Conservation (phyloP, 768 basidiomycete genomes). For the Calvatia gigantea region DNA sequence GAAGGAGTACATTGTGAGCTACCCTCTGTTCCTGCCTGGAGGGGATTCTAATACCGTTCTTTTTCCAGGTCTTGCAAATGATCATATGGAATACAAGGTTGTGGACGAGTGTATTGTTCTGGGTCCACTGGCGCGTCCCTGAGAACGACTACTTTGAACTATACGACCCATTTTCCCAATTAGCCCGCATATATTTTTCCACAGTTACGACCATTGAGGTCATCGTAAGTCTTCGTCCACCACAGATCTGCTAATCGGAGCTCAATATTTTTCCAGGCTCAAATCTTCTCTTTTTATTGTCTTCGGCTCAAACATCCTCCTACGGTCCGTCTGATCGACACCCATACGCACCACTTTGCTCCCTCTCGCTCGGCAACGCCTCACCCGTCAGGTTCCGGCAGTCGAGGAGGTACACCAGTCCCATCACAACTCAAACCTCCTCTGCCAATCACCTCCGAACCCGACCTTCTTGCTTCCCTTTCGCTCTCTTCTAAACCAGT, state of each 20-base stretch:
- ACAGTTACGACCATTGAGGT: constrained; percentile 49
- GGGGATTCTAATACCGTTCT: neutral
- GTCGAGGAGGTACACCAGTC: constrained; percentile 15
- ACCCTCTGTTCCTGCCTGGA: neutral
- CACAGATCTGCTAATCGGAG: constrained; percentile 5
- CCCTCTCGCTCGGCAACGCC: constrained; percentile 46
- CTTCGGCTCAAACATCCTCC: constrained; percentile 69
- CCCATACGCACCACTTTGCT: constrained; percentile 37
- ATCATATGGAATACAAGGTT: constrained; percentile 56
- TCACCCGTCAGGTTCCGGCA: constrained; percentile 19
- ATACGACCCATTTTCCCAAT: constrained; percentile 29
- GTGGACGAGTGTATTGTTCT: constrained; percentile 42
- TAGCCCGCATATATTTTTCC: constrained; percentile 44
- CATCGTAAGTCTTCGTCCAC: constrained; percentile 38
- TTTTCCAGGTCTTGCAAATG: constrained; percentile 54
- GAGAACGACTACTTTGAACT: constrained; percentile 35
- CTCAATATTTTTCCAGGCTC: constrained; percentile 35
- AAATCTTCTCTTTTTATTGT: constrained; percentile 46
- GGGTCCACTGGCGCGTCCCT: constrained; percentile 35
- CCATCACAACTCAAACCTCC: constrained; percentile 16
- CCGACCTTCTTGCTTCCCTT: constrained; percentile 59
- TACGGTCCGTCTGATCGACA: constrained; percentile 64
- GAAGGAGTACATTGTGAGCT: constrained; percentile 56
- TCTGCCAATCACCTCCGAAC: constrained; percentile 31
- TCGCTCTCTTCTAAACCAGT: constrained; percentile 66